Evolutionary conservation across 805 yeast species (phyloP).

Genomic region (Zygotorulaspora chibaensis): DNA sequence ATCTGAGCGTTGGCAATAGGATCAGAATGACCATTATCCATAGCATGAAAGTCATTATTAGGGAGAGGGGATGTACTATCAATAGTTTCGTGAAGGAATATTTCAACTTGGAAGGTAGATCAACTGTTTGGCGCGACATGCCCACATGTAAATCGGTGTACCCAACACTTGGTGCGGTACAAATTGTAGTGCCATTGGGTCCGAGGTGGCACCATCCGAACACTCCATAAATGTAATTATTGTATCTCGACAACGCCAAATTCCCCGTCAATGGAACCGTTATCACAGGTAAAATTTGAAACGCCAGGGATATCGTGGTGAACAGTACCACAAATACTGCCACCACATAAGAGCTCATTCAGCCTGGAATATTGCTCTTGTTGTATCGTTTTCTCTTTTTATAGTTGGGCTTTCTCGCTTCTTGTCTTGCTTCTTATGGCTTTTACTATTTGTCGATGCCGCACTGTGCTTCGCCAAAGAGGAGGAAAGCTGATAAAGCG

Average conservation of each 20-base stretch:
- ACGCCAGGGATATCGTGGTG: conserved; percentile 47
- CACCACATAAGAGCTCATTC: conserved; percentile 4
- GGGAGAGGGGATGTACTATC: conserved; percentile 63
- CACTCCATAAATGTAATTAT: conserved; percentile 57
- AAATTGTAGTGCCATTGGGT: conserved; percentile 2
- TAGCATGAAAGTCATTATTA: conserved; percentile 49
- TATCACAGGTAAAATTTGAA: conserved; percentile 56
- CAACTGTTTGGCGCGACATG: conserved; percentile 37
- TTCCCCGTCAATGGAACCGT: conserved; percentile 54
- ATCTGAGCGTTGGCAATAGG: conserved; percentile 36
- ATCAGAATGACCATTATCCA: conserved; percentile 40
- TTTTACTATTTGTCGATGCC: too few species aligned
- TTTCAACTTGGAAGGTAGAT: conserved; percentile 57
- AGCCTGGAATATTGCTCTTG: not conserved
- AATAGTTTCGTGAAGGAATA: conserved; percentile 55
- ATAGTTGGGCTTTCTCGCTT: too few species aligned
- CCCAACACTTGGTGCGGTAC: conserved; percentile 23
- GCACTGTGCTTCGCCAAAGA: too few species aligned
- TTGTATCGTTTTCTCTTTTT: too few species aligned
- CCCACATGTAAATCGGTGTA: conserved; percentile 24
- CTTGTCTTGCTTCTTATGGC: too few species aligned
- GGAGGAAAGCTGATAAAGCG: too few species aligned
- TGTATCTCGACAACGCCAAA: conserved; percentile 48
- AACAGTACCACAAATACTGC: conserved; percentile 17
- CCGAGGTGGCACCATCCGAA: conserved; percentile 55